Conservation (phyloP, 371 early-diverging fungal species). For the Syncephalis plumigaleata region DNA sequence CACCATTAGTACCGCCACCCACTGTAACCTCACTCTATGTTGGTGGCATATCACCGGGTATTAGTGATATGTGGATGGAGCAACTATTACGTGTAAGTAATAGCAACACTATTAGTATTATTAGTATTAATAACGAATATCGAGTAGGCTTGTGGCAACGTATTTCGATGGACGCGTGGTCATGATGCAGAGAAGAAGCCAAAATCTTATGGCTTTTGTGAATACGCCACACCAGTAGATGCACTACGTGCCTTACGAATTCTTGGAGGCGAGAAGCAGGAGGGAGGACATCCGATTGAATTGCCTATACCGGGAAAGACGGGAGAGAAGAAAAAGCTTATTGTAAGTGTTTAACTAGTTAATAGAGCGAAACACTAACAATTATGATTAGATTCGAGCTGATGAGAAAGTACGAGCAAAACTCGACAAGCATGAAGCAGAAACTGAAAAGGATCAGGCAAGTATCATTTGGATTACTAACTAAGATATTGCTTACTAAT, state of each 20-base stretch:
- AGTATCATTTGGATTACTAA: no score
- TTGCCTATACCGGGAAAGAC: constrained; percentile 37
- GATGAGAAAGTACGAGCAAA: constrained; percentile 50
- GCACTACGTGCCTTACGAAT: constrained; percentile 48
- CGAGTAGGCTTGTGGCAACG: constrained; percentile 34
- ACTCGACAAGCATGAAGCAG: constrained; percentile 32
- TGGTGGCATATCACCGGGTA: constrained; percentile 51
- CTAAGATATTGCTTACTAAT: no score
- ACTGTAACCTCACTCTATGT: constrained; percentile 58
- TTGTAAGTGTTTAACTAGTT: constrained; percentile 18
- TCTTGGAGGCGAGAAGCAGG: constrained; percentile 42
- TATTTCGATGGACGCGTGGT: constrained; percentile 56
- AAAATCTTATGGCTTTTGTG: constrained; percentile 64
- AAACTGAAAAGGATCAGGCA: constrained; percentile 15
- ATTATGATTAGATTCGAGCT: constrained; percentile 32
- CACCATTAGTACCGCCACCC: constrained; percentile 17
- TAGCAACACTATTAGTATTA: no score
- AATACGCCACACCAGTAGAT: constrained; percentile 50
- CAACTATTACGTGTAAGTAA: constrained; percentile 40
- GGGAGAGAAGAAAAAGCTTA: constrained; percentile 29
- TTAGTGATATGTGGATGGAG: constrained; percentile 52
- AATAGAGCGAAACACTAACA: neutral
- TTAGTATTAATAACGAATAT: no score
- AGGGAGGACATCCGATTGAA: constrained; percentile 17
- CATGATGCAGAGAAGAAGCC: constrained; percentile 44